Evolutionary conservation across 192 early-diverging fungal genomes (phyloP).

Genomic region (Umbelopsis sp.): DNA sequence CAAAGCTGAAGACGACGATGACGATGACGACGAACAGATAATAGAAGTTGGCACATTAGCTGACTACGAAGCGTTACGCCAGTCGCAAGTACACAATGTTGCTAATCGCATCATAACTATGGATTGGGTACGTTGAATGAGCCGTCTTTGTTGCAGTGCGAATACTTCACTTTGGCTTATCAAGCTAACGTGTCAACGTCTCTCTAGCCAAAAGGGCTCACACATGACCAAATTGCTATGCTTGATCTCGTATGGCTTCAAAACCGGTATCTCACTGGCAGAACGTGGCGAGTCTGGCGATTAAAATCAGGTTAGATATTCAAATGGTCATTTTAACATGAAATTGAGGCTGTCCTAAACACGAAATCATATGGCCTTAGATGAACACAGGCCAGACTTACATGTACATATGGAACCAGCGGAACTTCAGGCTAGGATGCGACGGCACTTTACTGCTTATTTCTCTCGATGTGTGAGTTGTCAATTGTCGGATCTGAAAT

Average conservation of each 20-base stretch:
- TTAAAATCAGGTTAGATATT: neutral
- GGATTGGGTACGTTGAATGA: conserved; percentile 1
- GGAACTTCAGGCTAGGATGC: conserved; percentile 5
- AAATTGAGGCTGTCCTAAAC: neutral
- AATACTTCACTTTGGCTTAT: neutral
- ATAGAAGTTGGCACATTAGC: conserved; percentile 1
- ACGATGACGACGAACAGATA: conserved; percentile 7
- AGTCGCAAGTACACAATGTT: conserved; percentile 9
- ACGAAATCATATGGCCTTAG: neutral
- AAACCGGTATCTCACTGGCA: conserved; percentile 2
- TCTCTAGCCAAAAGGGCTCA: conserved; percentile 6
- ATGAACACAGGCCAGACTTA: conserved; percentile 3
- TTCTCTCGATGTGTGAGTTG: conserved; percentile 8
- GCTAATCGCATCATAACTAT: conserved; percentile 17
- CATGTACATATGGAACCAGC: conserved; percentile 21
- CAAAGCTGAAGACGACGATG: neutral
- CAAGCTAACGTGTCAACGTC: conserved; percentile 13
- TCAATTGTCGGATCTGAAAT: too few relatives aligned
- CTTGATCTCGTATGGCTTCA: conserved; percentile 17
- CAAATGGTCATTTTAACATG: neutral
- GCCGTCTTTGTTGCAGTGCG: neutral
- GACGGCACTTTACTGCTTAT: conserved; percentile 3
- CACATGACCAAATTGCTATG: conserved; percentile 8
- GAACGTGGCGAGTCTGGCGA: conserved; percentile 11
- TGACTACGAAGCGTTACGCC: conserved; percentile 7